Percentiles rank a stretch among this genome's conserved stretches.
These are phyloP conservation scores for Xenosphaeropsis pyriputrescens DNA, from an alignment of 2,329 filamentous ascomycete species.

Conservation along the genomic window DNA sequence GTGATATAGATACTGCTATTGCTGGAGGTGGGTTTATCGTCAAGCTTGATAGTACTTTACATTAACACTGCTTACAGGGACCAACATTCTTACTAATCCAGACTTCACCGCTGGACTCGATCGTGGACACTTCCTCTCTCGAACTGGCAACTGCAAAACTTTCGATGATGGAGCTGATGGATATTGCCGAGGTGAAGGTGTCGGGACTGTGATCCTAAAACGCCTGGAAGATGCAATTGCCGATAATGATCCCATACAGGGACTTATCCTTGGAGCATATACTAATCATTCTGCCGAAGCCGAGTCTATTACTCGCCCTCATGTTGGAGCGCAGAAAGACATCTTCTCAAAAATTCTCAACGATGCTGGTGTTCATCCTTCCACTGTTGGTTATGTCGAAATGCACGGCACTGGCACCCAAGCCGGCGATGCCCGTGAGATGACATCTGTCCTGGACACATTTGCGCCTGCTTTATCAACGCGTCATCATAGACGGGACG, in stretches of 20 bases:
- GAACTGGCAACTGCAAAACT: conserved; percentile 29
- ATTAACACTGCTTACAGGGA: too few relatives aligned
- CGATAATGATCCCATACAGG: not conserved
- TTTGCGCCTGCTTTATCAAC: conserved; percentile 38
- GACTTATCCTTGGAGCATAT: not conserved
- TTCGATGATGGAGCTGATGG: conserved; percentile 34
- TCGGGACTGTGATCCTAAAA: conserved; percentile 33
- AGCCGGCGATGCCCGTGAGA: conserved; percentile 66
- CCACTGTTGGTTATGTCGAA: conserved; percentile 67
- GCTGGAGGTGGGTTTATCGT: conserved; percentile 12
- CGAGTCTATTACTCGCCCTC: conserved; percentile 72
- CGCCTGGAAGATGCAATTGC: conserved; percentile 27
- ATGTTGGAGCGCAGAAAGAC: conserved; percentile 59
- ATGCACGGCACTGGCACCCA: conserved; percentile 82
- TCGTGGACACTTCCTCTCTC: conserved; percentile 16
- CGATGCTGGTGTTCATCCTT: conserved; percentile 58
- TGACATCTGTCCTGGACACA: conserved; percentile 53
- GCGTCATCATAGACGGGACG: not conserved
- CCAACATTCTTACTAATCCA: conserved; percentile 16
- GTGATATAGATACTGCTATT: conserved; percentile 16
- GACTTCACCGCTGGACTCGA: conserved; percentile 16
- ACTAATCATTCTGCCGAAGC: conserved; percentile 46
- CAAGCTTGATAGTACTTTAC: too few relatives aligned
- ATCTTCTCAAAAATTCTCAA: conserved; percentile 58
- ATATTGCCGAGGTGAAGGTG: conserved; percentile 36